Base-by-base conservation (phyloP, 441 rosid genomes). In the Jatropha podagrica region DNA sequence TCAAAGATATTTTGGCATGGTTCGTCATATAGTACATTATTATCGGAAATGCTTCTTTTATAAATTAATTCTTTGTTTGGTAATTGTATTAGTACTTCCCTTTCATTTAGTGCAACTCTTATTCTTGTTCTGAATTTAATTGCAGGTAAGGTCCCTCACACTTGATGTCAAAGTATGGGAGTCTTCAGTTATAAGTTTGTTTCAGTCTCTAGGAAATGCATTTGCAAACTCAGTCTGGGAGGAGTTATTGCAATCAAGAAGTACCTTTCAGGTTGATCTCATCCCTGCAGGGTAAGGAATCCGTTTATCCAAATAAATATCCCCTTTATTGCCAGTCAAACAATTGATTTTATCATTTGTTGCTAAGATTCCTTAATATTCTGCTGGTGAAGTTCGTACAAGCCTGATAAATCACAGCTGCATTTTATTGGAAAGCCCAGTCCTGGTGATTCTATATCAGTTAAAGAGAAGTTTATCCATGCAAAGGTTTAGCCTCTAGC, bases 81-180 rank as follows among this genome's bases (percentile, higher is more conserved):
- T 63, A 20, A 56, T 76, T 56, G 46, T 73, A 46, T 26, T 66
- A 7, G 9, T 65, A n/a, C 11, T 62, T 68, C 65, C 73, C 75
- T 32, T 8, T 75, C 56, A 62, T 72, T 71, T 65, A 32, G 49
- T 72, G 46, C 46, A 51, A 66, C n/a, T 49, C 46, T 80, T 63
- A 44, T 73, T 49, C 55, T 79, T 76, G 32, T 73, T 32, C 65
- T 83, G 83, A 75, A 75, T 52, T 65, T 55, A 72, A 75, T 74
- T 82, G 79, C 91, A 96, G 99, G 99, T 96, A 65, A 89, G 99
- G 77, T 96, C 98, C 54, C 98, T 96, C 70, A 96, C 98, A 3
- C 99, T 96, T 49, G 99, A 96, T 82, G 98, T 94, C 76, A 94
- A 92, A 86, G 90, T 88, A 69, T 96, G 99, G 99, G 99, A 96